A percentile compares a stretch with the other conserved stretches of the same genome.
Evolutionary conservation across 306 rosid genomes (phyloP).

Genomic region (Chamaecrista fasciculata): DNA sequence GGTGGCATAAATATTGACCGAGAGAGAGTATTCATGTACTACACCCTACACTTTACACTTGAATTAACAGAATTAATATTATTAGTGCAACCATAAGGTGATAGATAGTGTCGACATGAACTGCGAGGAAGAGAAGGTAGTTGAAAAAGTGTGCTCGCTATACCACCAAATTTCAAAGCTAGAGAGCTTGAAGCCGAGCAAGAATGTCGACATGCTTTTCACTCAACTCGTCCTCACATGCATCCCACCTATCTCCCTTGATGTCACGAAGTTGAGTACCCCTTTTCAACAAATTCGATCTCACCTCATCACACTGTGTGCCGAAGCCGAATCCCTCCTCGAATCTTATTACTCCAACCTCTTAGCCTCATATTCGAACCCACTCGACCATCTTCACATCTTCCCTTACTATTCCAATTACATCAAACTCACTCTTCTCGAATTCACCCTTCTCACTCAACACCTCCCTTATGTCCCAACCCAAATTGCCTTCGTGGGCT

Average conservation of each 20-base stretch:
- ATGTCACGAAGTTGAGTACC: slow-evolving; percentile 45
- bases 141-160: slow-evolving; percentile 46
- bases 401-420: slow-evolving; percentile 82
- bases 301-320: slow-evolving; percentile 68
- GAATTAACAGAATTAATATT: too few relatives aligned
- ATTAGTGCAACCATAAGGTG: too few relatives aligned
- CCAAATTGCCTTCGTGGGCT: slow-evolving; percentile 76
- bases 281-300: slow-evolving; percentile 54
- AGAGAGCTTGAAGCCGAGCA: slow-evolving; percentile 65
- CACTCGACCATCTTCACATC: slow-evolving; percentile 53
- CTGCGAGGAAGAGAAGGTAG: slow-evolving; percentile 55
- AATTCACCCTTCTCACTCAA: slow-evolving; percentile 55
- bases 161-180: slow-evolving; percentile 63
- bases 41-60: too few relatives aligned
- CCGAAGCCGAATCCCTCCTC: slow-evolving; percentile 72
- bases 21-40: too few relatives aligned
- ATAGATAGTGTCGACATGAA: slow-evolving; percentile 87
- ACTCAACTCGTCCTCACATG: slow-evolving; percentile 76
- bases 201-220: slow-evolving; percentile 85
- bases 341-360: slow-evolving; percentile 61
- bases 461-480: slow-evolving; percentile 38
- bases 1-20: too few relatives aligned
- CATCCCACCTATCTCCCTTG: slow-evolving; percentile 68
- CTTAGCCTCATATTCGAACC: slow-evolving; percentile 45
- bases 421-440: slow-evolving; percentile 76